These are phyloP conservation scores for Wickerhamiella sorbophila DNA, from an alignment of 805 yeast species.

Conservation along the genomic window DNA sequence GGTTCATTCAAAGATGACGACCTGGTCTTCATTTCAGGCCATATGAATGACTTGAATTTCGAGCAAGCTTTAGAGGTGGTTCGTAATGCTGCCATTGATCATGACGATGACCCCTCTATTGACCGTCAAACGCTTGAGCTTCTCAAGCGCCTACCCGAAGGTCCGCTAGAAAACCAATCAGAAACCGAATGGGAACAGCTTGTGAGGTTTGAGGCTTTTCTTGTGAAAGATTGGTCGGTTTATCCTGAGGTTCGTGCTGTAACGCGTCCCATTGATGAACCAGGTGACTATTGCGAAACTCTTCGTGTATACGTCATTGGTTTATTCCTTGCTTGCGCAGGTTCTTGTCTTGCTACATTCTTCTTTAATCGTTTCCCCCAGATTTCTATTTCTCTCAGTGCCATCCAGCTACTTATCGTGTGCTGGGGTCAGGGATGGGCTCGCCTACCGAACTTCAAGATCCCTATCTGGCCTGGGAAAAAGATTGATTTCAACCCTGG, in stretches of 20 bases:
- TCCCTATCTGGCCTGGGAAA: slow-evolving; percentile 3
- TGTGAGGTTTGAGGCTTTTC: slow-evolving; percentile 30
- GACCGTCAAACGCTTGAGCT: slow-evolving; percentile 28
- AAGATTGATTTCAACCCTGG: slow-evolving; percentile 37
- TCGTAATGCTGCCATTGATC: slow-evolving; percentile 29
- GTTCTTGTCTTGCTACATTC: slow-evolving; percentile 42
- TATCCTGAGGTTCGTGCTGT: slow-evolving; percentile 48
- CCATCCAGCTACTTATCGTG: slow-evolving; percentile 44
- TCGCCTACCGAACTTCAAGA: slow-evolving; percentile 6
- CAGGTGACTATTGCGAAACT: slow-evolving; percentile 33
- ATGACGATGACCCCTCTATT: slow-evolving; percentile 36
- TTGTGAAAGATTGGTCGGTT: slow-evolving; percentile 33
- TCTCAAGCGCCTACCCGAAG: slow-evolving; percentile 20
- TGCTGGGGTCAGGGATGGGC: slow-evolving; percentile 41
- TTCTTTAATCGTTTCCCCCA: slow-evolving; percentile 43
- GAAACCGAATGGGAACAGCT: slow-evolving; percentile 17
- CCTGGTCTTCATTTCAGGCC: slow-evolving; percentile 8
- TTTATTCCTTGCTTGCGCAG: slow-evolving; percentile 36
- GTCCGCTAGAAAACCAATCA: slow-evolving; percentile 6
- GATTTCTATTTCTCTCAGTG: slow-evolving; percentile 35
- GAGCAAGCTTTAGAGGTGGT: slow-evolving; percentile 32
- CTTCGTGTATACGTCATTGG: slow-evolving; percentile 38
- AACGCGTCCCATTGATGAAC: slow-evolving; percentile 38
- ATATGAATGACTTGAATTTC: slow-evolving; percentile 17
- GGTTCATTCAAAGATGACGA: slow-evolving; percentile 9